Base-by-base conservation (phyloP, 192 early-diverging fungal genomes). In the Physocladia obscura region DNA sequence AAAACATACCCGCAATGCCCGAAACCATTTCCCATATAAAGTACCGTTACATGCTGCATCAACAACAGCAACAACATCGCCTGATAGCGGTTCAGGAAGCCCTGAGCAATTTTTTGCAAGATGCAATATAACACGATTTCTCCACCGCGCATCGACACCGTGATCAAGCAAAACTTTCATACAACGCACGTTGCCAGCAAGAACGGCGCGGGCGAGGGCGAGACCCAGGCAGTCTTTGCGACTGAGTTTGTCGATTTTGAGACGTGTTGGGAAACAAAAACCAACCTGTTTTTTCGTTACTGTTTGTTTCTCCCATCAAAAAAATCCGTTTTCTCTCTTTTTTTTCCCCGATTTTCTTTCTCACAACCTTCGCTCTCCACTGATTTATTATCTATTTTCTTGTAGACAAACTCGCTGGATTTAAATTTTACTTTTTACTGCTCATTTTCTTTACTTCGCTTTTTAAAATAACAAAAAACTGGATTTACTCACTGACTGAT, bases 201-300 rank as follows among this genome's bases (percentile, higher is more conserved):
- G 11, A n/a, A 44, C 47, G n/a, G 63, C 63, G 1, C 63, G 63
- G 13, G 63, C 29, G 19, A 65, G 47, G 29, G 63, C 47, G 15
- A 65, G 50, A 1, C 63, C 63, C 13, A 65, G 49, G 11, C 39
- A 37, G n/a, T 65, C 63, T 26, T 65, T 65, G 2, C 50, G 47
- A 24, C 48, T 13, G 11, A 65, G 63, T 5, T 30, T 15, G 27
- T 65, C 50, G 26, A 51, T 6, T 17, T 44, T 37, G 5, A 65
- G 63, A 2, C 34, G 31, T 19, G 40, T 13, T 44, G 34, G 63
- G 6, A 38, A 44, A 6, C 63, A 37, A 6, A 65, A 38, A 34
- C 63, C 39, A 40, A 39, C n/a, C 29, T 36, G 49, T 8, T 44
- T 39, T 22, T 49, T 52, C 63, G n/a, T n/a, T n/a, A n/a, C n/a